Percentiles rank a stretch among this genome's conserved stretches.
Conservation (phyloP, 768 basidiomycete genomes). For the Trametes maxima region DNA sequence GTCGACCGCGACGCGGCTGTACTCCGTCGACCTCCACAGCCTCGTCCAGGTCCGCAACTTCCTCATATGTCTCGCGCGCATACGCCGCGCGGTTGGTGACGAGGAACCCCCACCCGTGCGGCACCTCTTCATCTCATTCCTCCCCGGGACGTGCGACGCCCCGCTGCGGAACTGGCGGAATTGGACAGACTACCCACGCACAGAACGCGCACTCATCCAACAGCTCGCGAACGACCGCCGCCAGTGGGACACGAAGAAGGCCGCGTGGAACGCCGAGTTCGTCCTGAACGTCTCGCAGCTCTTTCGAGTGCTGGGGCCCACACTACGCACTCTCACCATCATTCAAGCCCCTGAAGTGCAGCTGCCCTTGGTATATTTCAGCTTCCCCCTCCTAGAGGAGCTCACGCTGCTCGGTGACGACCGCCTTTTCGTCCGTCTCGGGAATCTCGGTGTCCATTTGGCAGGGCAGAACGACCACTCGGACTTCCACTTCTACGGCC, state of each 20-base stretch:
- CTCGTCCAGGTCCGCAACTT: conserved; percentile 13
- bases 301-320: conserved; percentile 10
- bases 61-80: conserved; percentile 21
- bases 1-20: conserved; percentile 6
- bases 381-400: conserved; percentile 18
- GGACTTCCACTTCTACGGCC: conserved; percentile 18
- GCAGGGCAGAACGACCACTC: conserved; percentile 12
- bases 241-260: conserved; percentile 11
- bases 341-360: conserved; percentile 17
- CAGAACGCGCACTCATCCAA: conserved; percentile 8
- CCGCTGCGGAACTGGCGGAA: conserved; percentile 13
- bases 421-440: conserved; percentile 12
- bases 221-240: conserved; percentile 16
- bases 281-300: conserved; percentile 17
- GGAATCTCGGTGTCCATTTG: conserved; percentile 3
- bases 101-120: background rate
- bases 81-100: background rate
- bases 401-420: conserved; percentile 21
- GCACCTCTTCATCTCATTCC: conserved; percentile 19
- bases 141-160: conserved; percentile 19
- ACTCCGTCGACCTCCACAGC: conserved; percentile 14
- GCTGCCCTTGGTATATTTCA: conserved; percentile 8
- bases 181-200: conserved; percentile 19
- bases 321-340: conserved; percentile 16
- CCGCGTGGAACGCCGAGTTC: conserved; percentile 18